Evolutionary conservation across 257 asterid genomes (phyloP).

Genomic region (Eustoma russellianum): DNA sequence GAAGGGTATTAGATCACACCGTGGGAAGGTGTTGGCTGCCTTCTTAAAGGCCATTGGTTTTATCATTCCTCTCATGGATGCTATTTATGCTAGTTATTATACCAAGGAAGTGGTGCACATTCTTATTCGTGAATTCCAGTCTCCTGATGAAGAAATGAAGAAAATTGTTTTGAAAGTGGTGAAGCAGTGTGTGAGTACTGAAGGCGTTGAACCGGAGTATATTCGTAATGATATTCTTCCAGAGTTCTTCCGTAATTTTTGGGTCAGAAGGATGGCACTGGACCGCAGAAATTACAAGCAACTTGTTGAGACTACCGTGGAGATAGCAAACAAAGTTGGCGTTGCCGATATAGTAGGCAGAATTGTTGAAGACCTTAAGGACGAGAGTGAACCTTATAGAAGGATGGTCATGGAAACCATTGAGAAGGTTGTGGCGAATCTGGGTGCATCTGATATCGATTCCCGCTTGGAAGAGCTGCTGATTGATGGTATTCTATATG

Average conservation of each 20-base stretch:
- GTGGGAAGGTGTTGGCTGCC: conserved; percentile 90
- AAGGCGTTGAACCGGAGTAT: conserved; percentile 83
- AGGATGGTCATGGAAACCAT: conserved; percentile 97
- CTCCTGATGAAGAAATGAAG: conserved; percentile 96
- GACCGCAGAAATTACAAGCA: conserved; percentile 83
- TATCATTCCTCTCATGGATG: conserved; percentile 93
- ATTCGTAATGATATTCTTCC: conserved; percentile 82
- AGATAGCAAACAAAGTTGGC: conserved; percentile 88
- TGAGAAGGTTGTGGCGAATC: conserved; percentile 83
- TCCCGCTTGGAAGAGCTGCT: conserved; percentile 74
- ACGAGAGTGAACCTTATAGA: conserved; percentile 87
- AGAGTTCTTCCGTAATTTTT: conserved; percentile 80
- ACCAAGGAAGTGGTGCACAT: conserved; percentile 88
- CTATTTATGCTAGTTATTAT: conserved; percentile 80
- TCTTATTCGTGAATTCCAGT: conserved; percentile 84
- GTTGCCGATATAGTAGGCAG: conserved; percentile 87
- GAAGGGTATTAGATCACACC: conserved; percentile 85
- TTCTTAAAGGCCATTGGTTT: conserved; percentile 82
- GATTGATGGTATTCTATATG: conserved; percentile 79
- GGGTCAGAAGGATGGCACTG: conserved; percentile 94
- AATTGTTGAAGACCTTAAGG: conserved; percentile 81
- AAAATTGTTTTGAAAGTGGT: conserved; percentile 91
- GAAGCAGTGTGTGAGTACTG: conserved; percentile 92
- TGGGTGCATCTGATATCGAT: conserved; percentile 88
- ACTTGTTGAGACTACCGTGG: conserved; percentile 83